phyloP scores from a whole-genome alignment of 306 rosid genomes.

The Inga laurina region DNA sequence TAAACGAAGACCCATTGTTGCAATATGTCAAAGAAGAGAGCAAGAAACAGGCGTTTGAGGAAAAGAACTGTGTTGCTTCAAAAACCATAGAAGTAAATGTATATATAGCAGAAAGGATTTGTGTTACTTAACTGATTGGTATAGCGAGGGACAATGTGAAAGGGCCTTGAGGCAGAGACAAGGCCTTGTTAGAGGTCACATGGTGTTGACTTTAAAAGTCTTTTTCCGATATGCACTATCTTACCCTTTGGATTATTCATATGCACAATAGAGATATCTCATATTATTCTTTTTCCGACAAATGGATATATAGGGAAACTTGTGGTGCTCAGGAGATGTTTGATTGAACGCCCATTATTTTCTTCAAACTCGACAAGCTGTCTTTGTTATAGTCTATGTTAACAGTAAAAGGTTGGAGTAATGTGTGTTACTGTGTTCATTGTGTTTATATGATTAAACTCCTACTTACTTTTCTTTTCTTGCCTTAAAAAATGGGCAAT shows the following conservation, averaged over 20 bases:
- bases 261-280: background rate
- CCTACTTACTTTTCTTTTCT: background rate
- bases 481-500: background rate
- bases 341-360: background rate
- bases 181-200: slow-evolving; percentile 34
- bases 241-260: background rate
- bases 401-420: background rate
- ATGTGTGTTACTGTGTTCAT: background rate
- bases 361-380: background rate
- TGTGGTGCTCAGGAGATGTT: background rate
- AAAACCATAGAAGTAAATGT: background rate
- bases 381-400: background rate
- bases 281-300: background rate
- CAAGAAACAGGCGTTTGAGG: background rate
- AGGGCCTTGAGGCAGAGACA: slow-evolving; percentile 23
- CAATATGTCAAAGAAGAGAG: slow-evolving; percentile 1
- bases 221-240: background rate
- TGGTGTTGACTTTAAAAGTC: slow-evolving; percentile 38
- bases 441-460: background rate
- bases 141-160: background rate
- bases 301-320: background rate
- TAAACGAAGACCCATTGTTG: slow-evolving; percentile 31
- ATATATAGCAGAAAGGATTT: background rate
- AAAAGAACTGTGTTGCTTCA: slow-evolving; percentile 15
- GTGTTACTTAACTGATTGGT: slow-evolving; percentile 7